Conservation (phyloP, 495 filamentous ascomycete species). For the Aspergillus cavernicola region DNA sequence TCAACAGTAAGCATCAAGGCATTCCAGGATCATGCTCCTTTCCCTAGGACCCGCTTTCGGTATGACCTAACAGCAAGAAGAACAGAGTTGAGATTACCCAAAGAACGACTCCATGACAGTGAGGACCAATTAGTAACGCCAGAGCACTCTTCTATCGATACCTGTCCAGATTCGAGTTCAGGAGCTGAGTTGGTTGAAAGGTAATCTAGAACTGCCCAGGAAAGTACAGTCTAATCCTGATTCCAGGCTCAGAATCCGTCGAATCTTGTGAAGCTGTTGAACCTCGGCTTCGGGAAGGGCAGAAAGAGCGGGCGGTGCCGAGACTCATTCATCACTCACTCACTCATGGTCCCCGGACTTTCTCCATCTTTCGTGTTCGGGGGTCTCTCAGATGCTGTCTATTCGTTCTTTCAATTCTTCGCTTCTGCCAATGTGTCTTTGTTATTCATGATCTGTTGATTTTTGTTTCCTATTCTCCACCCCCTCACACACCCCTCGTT, state of each 20-base stretch:
- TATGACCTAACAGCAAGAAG: no score
- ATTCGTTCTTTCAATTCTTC: background rate
- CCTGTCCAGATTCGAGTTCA: no score
- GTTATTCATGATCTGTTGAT: constrained; percentile 12
- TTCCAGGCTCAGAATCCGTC: background rate
- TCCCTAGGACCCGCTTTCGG: no score
- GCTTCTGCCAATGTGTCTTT: background rate
- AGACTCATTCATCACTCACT: constrained; percentile 9
- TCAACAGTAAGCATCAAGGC: no score
- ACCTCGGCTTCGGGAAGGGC: constrained; percentile 39
- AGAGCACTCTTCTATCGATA: no score
- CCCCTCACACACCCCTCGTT: constrained; percentile 6
- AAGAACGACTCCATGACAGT: no score
- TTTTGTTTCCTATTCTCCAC: background rate
- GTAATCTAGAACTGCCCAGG: no score
- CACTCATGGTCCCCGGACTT: constrained; percentile 25
- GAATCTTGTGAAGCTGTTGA: background rate
- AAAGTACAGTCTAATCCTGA: no score
- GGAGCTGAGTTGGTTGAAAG: no score
- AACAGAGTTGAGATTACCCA: no score
- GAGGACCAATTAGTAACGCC: no score
- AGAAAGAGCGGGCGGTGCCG: constrained; percentile 36
- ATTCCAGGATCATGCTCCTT: no score
- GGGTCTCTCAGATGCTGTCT: background rate
- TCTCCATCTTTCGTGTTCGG: constrained; percentile 14